phyloP scores from a whole-genome alignment of 345 rosid genomes.

The Xanthoceras sorbifolium region DNA sequence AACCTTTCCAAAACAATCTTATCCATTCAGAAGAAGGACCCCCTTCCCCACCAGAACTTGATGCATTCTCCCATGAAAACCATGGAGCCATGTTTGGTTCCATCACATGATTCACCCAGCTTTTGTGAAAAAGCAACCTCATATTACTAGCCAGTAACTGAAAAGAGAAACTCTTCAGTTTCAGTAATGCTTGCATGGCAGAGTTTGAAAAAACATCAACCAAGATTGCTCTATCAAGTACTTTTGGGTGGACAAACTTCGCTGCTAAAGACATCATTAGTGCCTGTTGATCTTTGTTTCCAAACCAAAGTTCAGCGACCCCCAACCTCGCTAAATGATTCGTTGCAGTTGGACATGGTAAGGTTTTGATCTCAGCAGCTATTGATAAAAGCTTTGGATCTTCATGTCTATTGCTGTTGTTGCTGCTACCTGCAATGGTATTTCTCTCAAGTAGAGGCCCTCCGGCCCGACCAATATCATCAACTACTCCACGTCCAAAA shows the following conservation, averaged over 20 bases:
- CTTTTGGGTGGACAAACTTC: conserved; percentile 76
- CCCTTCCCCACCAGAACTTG: conserved; percentile 59
- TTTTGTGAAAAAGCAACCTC: conserved; percentile 69
- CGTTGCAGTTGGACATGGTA: conserved; percentile 89
- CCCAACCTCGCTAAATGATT: conserved; percentile 71
- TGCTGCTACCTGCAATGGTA: conserved; percentile 31
- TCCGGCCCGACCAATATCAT: conserved; percentile 85
- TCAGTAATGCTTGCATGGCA: conserved; percentile 55
- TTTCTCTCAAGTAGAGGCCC: conserved; percentile 42
- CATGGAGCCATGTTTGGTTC: conserved; percentile 69
- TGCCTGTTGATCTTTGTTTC: conserved; percentile 76
- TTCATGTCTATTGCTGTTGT: conserved; percentile 32
- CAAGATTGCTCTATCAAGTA: conserved; percentile 68
- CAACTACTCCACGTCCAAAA: conserved; percentile 88
- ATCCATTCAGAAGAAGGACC: conserved; percentile 95
- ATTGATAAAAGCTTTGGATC: conserved; percentile 52
- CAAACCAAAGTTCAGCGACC: conserved; percentile 77
- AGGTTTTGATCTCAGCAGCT: conserved; percentile 66
- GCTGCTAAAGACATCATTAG: conserved; percentile 75
- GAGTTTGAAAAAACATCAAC: conserved; percentile 57
- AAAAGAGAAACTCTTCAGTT: conserved; percentile 69
- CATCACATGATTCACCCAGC: conserved; percentile 78
- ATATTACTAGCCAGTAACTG: conserved; percentile 70
- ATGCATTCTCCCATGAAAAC: conserved; percentile 83
- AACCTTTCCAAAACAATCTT: conserved; percentile 80